Conservation (phyloP, 169 alveolate species). For the Babesia ovata region DNA sequence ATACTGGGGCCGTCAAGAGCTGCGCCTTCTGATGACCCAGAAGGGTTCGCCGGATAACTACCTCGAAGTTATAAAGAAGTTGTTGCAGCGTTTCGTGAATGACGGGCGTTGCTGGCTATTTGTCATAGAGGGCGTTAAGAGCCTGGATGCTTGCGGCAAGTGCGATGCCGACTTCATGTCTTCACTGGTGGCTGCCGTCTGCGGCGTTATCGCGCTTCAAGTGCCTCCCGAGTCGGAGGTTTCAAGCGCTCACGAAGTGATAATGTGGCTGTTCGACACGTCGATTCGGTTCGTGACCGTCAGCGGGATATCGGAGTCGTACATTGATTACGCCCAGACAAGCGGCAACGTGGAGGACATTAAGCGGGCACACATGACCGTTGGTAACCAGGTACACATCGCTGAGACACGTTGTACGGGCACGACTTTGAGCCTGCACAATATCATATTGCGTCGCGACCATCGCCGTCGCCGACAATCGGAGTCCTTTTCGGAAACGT, state of each 20-base stretch:
- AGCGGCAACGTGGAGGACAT: conserved; percentile 67
- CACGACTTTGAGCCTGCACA: conserved; percentile 49
- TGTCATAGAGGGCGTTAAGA: conserved; percentile 55
- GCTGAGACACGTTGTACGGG: conserved; percentile 34
- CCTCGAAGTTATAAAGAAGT: conserved; percentile 46
- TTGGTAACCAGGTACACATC: conserved; percentile 29
- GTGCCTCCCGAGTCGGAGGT: background rate
- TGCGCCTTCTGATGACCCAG: conserved; percentile 37
- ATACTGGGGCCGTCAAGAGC: conserved; percentile 65
- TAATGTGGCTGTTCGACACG: conserved; percentile 61
- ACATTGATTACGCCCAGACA: conserved; percentile 65
- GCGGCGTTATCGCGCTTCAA: conserved; percentile 1
- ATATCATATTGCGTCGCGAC: conserved; percentile 54
- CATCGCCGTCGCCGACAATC: conserved; percentile 54
- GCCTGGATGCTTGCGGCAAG: conserved; percentile 41
- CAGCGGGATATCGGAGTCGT: conserved; percentile 51
- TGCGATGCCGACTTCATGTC: conserved; percentile 19
- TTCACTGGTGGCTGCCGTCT: conserved; percentile 18
- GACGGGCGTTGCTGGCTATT: conserved; percentile 60
- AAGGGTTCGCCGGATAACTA: conserved; percentile 28
- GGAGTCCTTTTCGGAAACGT: conserved; percentile 64
- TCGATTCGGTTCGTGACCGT: conserved; percentile 29
- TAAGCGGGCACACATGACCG: conserved; percentile 61
- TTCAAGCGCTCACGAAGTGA: conserved; percentile 31
- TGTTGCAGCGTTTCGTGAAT: conserved; percentile 33